Conservation (phyloP, 2,329 filamentous ascomycete species). For the Hypomyces perniciosus region DNA sequence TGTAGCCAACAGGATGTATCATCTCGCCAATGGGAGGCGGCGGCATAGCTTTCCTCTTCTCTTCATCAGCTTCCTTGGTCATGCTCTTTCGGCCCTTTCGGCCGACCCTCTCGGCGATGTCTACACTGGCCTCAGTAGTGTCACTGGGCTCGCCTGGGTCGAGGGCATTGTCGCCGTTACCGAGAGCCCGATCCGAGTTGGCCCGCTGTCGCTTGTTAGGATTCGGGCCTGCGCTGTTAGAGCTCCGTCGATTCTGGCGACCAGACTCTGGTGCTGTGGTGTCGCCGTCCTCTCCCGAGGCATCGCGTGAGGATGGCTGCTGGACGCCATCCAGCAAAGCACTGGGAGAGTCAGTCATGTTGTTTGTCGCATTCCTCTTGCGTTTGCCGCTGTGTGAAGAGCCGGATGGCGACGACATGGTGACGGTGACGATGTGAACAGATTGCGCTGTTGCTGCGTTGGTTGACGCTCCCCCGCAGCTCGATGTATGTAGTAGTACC, state of each 20-base stretch:
- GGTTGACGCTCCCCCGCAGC: background rate
- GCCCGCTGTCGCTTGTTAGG: conserved; percentile 71
- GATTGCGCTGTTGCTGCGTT: background rate
- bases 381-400: conserved; percentile 61
- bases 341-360: conserved; percentile 38
- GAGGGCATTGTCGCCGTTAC: conserved; percentile 41
- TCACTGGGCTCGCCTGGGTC: conserved; percentile 66
- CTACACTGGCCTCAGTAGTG: conserved; percentile 60
- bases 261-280: conserved; percentile 60
- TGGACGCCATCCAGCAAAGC: conserved; percentile 46
- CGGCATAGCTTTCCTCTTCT: conserved; percentile 49
- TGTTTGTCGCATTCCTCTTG: conserved; percentile 63
- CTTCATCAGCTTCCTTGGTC: conserved; percentile 36
- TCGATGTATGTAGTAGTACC: too few species aligned
- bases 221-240: conserved; percentile 47
- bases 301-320: conserved; percentile 72
- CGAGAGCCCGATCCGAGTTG: conserved; percentile 46
- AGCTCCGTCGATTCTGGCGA: conserved; percentile 55
- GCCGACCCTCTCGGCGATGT: conserved; percentile 57
- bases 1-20: conserved; percentile 80
- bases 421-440: conserved; percentile 13
- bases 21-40: conserved; percentile 73
- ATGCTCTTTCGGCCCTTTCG: conserved; percentile 48
- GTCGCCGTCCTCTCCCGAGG: conserved; percentile 74
- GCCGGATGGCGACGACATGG: conserved; percentile 56